Base-by-base conservation (phyloP, 305 asterid genomes). In the Solanum hybrid region DNA sequence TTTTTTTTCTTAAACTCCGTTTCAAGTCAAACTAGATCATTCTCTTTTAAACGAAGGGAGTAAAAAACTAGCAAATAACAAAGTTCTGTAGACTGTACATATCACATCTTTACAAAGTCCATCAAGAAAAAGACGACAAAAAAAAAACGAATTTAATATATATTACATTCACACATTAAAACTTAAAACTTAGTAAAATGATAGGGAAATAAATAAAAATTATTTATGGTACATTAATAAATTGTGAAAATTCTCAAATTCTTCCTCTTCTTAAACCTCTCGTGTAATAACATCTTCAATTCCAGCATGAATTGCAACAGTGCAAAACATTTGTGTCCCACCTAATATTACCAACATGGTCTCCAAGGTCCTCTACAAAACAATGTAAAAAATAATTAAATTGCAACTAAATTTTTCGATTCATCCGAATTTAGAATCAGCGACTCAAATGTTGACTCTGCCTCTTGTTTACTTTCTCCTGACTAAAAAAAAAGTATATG, bases 281-380 rank as follows among this genome's bases (percentile, higher is more conserved):
- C 35, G 36, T 12, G 69, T 46, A 74, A 77, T 89, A 26, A 80
- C 94, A 86, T 91, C 93, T 88, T 40, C 89, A 90, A 94, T 90
- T 75, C 98, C 98, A 29, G 92, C 90, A 90, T 94, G 94, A 90
- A 97, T 95, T 35, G 98, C 98, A 90, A 89, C 94, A 2, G 95
- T 93, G 92, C 94, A 95, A 76, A 96, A 91, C 88, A 96, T 87
- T 87, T 97, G 99, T 84, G 98, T 94, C 39, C 97, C 99, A 35
- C 97, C 93, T 92, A 96, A 73, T 77, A 96, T 87, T 92, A 97
- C 95, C 94, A 96, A 39, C 10, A 96, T 31, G 40, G 87, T 91
- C 95, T 97, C 99, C 96, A 97, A 92, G 29, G 94, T 89, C 94
- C 98, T 94, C 99, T 97, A 94, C 87, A 89, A 57, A 20, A 29